Percentiles rank a stretch among this genome's conserved stretches.
phyloP scores from a whole-genome alignment of 2,329 filamentous ascomycete species.

The Gnomoniopsis smithogilvyi region DNA sequence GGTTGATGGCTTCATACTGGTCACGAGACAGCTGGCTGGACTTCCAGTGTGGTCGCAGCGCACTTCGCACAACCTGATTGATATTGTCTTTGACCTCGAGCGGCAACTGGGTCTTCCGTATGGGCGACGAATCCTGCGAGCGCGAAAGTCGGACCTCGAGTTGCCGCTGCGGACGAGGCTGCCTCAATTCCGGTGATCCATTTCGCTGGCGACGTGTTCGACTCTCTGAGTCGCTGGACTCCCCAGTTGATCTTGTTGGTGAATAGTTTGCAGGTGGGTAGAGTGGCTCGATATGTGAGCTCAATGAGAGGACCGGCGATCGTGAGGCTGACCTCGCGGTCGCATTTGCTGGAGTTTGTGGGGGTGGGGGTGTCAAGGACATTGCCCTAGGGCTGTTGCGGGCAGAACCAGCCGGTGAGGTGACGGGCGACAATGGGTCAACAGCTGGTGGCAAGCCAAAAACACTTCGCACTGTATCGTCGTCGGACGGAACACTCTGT shows the following conservation, averaged over 20 bases:
- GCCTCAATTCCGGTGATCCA: constrained; percentile 44
- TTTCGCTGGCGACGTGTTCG: constrained; percentile 18
- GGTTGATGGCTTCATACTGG: constrained; percentile 90
- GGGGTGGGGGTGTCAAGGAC: constrained; percentile 67
- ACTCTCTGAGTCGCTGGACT: constrained; percentile 44
- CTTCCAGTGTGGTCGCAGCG: constrained; percentile 79
- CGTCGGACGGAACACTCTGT: constrained; percentile 55
- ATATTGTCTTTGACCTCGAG: constrained; percentile 84
- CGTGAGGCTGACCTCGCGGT: constrained; percentile 54
- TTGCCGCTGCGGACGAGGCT: constrained; percentile 48
- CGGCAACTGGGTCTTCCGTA: constrained; percentile 58
- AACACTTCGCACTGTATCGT: constrained; percentile 45
- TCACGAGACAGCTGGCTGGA: constrained; percentile 78
- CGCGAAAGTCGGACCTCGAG: constrained; percentile 40
- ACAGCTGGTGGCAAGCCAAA: constrained; percentile 32
- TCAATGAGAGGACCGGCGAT: constrained; percentile 61
- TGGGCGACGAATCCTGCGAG: constrained; percentile 66
- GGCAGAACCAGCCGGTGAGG: constrained; percentile 64
- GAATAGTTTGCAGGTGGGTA: constrained; percentile 76
- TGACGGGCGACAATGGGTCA: constrained; percentile 34
- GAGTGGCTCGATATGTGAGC: constrained; percentile 68
- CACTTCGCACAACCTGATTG: constrained; percentile 80
- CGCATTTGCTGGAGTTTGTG: constrained; percentile 31
- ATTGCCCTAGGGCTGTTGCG: constrained; percentile 65
- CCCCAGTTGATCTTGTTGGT: constrained; percentile 46